Percentiles rank a stretch among this genome's conserved stretches.
Evolutionary conservation across 2,329 filamentous ascomycete species (phyloP).

Genomic region (Dactylonectria macrodidyma): DNA sequence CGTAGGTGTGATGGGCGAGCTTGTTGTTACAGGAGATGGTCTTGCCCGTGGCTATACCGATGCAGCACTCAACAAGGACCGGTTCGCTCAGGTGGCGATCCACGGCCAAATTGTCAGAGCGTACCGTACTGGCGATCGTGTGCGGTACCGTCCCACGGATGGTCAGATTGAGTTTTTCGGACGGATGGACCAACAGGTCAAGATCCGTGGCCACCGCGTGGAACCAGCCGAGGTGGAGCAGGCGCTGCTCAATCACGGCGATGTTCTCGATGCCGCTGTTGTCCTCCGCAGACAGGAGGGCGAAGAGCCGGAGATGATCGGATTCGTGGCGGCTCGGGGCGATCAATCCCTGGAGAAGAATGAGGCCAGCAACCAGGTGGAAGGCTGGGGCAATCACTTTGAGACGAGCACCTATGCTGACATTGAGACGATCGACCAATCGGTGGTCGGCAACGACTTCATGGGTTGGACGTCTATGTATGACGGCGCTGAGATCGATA

Average conservation of each 20-base stretch:
- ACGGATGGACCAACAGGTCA: slow-evolving; percentile 41
- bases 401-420: slow-evolving; percentile 31
- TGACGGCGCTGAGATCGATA: slow-evolving; percentile 43
- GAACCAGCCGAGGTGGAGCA: slow-evolving; percentile 42
- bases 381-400: slow-evolving; percentile 30
- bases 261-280: not conserved
- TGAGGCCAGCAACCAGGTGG: slow-evolving; percentile 3
- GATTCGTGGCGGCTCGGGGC: not conserved
- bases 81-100: too few species aligned
- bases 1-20: slow-evolving; percentile 47
- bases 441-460: slow-evolving; percentile 42
- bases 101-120: too few species aligned
- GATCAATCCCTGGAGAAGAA: not conserved
- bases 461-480: slow-evolving; percentile 48
- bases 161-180: slow-evolving; percentile 33
- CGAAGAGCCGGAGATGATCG: not conserved
- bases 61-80: too few species aligned
- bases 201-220: slow-evolving; percentile 40
- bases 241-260: not conserved
- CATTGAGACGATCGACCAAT: slow-evolving; percentile 23
- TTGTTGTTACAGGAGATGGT: slow-evolving; percentile 45
- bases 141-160: slow-evolving; percentile 27
- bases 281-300: not conserved
- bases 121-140: slow-evolving; percentile 39
- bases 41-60: too few species aligned